phyloP scores from a whole-genome alignment of 2,329 filamentous ascomycete species.

The Penicillium digitatum region DNA sequence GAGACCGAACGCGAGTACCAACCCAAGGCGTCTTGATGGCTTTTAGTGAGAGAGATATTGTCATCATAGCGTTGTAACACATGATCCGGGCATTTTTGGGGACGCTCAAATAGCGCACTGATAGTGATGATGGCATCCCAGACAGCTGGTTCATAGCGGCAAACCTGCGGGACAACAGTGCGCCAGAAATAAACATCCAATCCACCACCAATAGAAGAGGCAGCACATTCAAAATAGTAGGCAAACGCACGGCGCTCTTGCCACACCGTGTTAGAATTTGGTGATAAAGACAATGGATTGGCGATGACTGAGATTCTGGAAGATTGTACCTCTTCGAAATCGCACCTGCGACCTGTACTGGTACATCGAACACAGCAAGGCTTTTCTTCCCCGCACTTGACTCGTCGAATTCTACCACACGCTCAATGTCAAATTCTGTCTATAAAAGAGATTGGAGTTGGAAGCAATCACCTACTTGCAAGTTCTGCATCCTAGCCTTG shows the following conservation, averaged over 20 bases:
- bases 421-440: conserved; percentile 2
- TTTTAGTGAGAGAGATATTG: conserved; percentile 10
- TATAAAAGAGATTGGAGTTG: too few relatives aligned
- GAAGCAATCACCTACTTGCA: conserved; percentile 28
- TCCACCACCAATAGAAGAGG: conserved; percentile 30
- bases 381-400: conserved; percentile 37
- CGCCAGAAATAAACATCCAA: conserved; percentile 38
- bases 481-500: conserved; percentile 29
- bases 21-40: conserved; percentile 25
- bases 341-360: conserved; percentile 32
- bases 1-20: conserved; percentile 35
- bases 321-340: conserved; percentile 23
- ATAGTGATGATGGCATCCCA: conserved; percentile 40
- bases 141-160: conserved; percentile 35
- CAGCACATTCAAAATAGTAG: conserved; percentile 36
- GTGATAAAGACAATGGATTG: conserved; percentile 17
- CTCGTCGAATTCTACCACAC: conserved; percentile 25
- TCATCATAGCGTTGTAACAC: not conserved
- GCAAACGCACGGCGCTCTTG: conserved; percentile 39
- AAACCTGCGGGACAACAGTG: conserved; percentile 35
- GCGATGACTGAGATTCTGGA: not conserved
- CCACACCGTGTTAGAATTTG: conserved; percentile 27
- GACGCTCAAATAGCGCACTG: conserved; percentile 35
- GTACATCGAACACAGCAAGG: conserved; percentile 32
- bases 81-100: conserved; percentile 17